A percentile compares a stretch with the other conserved stretches of the same genome.
Conservation (phyloP, 495 filamentous ascomycete genomes). For the Penicillium nucicola region DNA sequence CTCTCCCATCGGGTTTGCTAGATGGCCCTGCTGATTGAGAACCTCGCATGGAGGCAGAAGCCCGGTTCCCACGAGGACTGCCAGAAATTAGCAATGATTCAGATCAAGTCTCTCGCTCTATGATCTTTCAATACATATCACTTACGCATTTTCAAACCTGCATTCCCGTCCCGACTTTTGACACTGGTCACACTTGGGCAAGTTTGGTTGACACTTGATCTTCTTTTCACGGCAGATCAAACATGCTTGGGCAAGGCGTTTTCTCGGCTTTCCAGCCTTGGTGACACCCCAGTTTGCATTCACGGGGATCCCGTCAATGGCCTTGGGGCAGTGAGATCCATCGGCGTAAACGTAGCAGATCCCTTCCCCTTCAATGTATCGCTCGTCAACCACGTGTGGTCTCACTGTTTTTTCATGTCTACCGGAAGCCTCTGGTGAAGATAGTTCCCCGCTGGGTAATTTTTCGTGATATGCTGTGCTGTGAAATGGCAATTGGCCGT, state of each 20-base stretch:
- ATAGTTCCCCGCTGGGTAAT: constrained; percentile 12
- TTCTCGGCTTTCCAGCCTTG: constrained; percentile 87
- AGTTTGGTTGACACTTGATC: constrained; percentile 90
- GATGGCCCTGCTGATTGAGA: constrained; percentile 19
- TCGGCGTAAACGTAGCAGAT: constrained; percentile 87
- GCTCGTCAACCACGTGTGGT: constrained; percentile 49
- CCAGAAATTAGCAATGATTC: constrained; percentile 7
- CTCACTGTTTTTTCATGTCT: constrained; percentile 19
- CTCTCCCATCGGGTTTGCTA: constrained; percentile 22
- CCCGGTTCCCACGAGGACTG: constrained; percentile 40
- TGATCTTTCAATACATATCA: constrained; percentile 15
- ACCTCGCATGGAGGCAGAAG: constrained; percentile 25
- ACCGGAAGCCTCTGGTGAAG: constrained; percentile 18
- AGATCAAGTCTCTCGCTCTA: background rate
- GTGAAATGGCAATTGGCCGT: constrained; percentile 11
- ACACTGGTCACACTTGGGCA: constrained; percentile 82
- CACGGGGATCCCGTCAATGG: constrained; percentile 80
- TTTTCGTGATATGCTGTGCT: constrained; percentile 16
- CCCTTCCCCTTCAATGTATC: constrained; percentile 68
- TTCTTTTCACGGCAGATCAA: constrained; percentile 93
- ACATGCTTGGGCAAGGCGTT: constrained; percentile 84
- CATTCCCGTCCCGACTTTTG: constrained; percentile 83
- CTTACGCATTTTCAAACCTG: constrained; percentile 86
- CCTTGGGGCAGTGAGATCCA: constrained; percentile 75
- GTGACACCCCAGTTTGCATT: constrained; percentile 93